Conservation (phyloP, 306 rosid genomes). For the Abrus pulchellus region DNA sequence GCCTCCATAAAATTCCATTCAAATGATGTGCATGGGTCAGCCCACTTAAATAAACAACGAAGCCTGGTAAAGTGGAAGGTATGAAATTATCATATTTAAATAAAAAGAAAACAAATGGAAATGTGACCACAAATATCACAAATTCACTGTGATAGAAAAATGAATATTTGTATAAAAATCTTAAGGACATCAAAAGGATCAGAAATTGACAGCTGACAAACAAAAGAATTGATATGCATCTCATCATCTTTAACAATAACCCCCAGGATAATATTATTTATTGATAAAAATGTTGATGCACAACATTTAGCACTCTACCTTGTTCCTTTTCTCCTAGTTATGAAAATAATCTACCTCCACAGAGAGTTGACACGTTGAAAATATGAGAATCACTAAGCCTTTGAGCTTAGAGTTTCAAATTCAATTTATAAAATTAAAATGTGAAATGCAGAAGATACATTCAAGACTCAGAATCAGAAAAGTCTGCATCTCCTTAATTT, state of each 20-base stretch:
- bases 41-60: constrained; percentile 39
- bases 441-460: background rate
- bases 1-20: constrained; percentile 45
- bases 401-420: background rate
- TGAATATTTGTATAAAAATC: background rate
- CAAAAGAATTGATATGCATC: constrained; percentile 4
- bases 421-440: constrained; percentile 18
- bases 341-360: background rate
- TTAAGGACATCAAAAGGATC: constrained; percentile 18
- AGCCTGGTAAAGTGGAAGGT: constrained; percentile 41
- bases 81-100: constrained; percentile 29
- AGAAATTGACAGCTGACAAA: constrained; percentile 16
- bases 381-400: constrained; percentile 1
- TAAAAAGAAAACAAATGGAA: background rate
- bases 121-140: background rate
- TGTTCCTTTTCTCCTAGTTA: constrained; percentile 26
- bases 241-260: background rate
- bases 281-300: background rate
- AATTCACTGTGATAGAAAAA: background rate
- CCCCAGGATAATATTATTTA: background rate
- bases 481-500: constrained; percentile 30
- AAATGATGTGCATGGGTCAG: constrained; percentile 34
- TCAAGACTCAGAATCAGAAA: constrained; percentile 10
- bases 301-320: constrained; percentile 5
- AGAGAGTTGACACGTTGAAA: background rate